Percentiles rank a stretch among this genome's conserved stretches.
phyloP scores from a whole-genome alignment of 306 rosid species.

The Prinsepia uniflora region DNA sequence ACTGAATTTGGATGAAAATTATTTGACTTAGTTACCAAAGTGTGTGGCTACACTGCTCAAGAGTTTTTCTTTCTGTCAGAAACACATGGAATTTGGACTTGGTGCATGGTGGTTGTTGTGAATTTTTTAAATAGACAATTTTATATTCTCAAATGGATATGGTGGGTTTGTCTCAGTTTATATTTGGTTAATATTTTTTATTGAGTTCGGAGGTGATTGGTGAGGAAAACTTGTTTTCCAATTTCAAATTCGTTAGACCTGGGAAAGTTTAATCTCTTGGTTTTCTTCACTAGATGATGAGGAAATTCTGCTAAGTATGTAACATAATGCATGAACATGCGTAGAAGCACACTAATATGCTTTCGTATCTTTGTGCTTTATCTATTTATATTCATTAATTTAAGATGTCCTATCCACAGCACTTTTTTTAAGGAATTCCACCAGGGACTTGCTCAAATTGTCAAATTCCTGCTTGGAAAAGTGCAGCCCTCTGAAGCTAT shows the following conservation, averaged over 20 bases:
- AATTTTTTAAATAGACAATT: constrained; percentile 2
- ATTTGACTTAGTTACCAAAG: constrained; percentile 9
- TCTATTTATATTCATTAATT: constrained; percentile 30
- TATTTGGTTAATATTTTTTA: constrained; percentile 1
- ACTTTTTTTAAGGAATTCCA: constrained; percentile 82
- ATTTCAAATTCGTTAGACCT: constrained; percentile 28
- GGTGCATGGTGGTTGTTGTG: not conserved
- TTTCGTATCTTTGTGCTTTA: constrained; percentile 31
- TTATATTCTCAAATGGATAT: constrained; percentile 21
- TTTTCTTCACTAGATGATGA: constrained; percentile 30
- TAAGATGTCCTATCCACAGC: constrained; percentile 49
- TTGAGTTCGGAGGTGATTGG: constrained; percentile 31
- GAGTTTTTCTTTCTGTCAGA: constrained; percentile 12
- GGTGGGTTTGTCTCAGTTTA: constrained; percentile 16
- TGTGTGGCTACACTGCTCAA: not conserved
- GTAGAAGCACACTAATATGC: constrained; percentile 32
- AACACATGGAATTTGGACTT: constrained; percentile 10
- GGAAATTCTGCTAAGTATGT: constrained; percentile 20
- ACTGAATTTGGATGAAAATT: constrained; percentile 19
- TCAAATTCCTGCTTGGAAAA: constrained; percentile 50
- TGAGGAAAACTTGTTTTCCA: constrained; percentile 24
- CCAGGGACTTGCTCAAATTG: constrained; percentile 54
- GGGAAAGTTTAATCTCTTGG: constrained; percentile 21
- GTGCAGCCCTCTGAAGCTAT: constrained; percentile 54
- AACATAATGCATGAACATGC: constrained; percentile 28